Percentiles rank a stretch among this genome's conserved stretches.
phyloP scores from a whole-genome alignment of 371 early-diverging fungal species.

The Lichtheimia ornata region DNA sequence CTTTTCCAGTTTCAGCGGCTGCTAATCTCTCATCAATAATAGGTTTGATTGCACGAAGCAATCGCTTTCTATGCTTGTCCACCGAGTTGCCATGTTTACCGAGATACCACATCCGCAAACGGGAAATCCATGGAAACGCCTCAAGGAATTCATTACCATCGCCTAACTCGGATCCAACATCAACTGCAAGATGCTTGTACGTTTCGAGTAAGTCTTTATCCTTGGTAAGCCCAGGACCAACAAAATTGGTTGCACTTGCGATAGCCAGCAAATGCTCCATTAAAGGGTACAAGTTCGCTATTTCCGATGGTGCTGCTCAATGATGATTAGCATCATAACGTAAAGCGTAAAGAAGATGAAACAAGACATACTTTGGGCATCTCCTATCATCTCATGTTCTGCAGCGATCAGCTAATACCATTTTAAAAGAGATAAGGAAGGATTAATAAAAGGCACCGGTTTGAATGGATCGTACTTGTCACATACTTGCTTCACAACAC shows the following conservation, averaged over 20 bases:
- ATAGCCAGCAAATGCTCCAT: constrained; percentile 13
- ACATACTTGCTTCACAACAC: constrained; percentile 11
- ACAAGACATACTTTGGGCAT: background rate
- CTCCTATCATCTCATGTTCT: background rate
- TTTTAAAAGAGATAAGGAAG: background rate
- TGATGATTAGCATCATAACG: background rate
- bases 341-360: background rate
- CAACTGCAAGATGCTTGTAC: constrained; percentile 18
- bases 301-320: background rate
- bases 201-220: constrained; percentile 12
- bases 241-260: constrained; percentile 21
- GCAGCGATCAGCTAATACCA: background rate
- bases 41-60: background rate
- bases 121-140: constrained; percentile 9
- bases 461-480: background rate
- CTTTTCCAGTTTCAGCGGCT: too few relatives aligned
- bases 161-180: constrained; percentile 12
- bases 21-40: background rate
- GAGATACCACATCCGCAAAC: constrained; percentile 13
- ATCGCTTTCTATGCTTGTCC: background rate
- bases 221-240: constrained; percentile 15
- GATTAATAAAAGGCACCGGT: background rate
- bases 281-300: constrained; percentile 12
- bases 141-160: constrained; percentile 2
- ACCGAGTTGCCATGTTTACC: too few relatives aligned